A percentile compares a stretch with the other conserved stretches of the same genome.
These are phyloP conservation scores for Aspergillus glaucus DNA, from an alignment of 2,329 filamentous ascomycete species.

Conservation along the genomic window DNA sequence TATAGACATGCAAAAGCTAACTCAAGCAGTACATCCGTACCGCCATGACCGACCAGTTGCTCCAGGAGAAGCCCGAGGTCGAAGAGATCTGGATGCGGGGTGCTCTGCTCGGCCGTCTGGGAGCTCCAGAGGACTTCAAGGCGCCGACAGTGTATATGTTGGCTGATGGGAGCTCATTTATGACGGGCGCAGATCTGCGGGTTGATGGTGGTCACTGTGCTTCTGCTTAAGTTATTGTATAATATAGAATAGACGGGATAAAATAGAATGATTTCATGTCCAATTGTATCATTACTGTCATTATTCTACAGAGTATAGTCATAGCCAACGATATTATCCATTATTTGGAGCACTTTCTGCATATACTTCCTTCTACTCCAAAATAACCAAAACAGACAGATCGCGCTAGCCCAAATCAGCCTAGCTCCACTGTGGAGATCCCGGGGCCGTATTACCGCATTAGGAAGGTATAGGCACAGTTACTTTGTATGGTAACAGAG, in stretches of 20 bases:
- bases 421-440: not conserved
- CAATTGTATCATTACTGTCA: too few relatives aligned
- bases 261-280: not conserved
- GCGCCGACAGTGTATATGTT: conserved; percentile 32
- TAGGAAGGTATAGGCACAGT: not conserved
- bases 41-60: conserved; percentile 43
- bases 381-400: not conserved
- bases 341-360: not conserved
- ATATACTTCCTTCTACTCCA: not conserved
- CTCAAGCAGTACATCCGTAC: conserved; percentile 41
- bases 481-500: not conserved
- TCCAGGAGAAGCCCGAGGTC: conserved; percentile 43
- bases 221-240: conserved; percentile 18
- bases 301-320: too few relatives aligned
- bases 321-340: not conserved
- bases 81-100: conserved; percentile 50
- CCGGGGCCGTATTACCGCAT: not conserved
- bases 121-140: conserved; percentile 39
- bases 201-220: conserved; percentile 37
- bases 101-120: conserved; percentile 45
- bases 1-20: not conserved
- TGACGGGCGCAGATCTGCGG: conserved; percentile 35
- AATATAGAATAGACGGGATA: not conserved
- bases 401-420: not conserved
- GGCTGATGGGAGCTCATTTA: conserved; percentile 32